These are phyloP conservation scores for Sisymbrium irio DNA, from an alignment of 345 rosid species.

Conservation along the genomic window DNA sequence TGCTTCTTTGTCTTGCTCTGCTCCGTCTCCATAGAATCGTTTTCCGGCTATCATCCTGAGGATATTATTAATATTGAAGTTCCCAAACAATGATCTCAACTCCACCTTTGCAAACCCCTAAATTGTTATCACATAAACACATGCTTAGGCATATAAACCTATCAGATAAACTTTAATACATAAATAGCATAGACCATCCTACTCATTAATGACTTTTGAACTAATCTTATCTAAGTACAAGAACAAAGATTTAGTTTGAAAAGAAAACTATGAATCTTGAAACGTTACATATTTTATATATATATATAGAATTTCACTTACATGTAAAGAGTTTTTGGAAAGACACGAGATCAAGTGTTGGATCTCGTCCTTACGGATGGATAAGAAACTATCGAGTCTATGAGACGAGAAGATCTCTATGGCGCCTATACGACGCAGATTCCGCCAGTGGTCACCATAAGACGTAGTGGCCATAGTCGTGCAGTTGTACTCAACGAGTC, in stretches of 20 bases:
- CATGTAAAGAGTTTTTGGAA: background rate
- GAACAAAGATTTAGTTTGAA: background rate
- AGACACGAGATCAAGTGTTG: slow-evolving; percentile 17
- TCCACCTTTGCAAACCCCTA: slow-evolving; percentile 8
- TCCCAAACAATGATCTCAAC: slow-evolving; percentile 1
- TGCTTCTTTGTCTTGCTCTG: too few species aligned
- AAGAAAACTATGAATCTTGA: background rate
- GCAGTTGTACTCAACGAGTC: too few species aligned
- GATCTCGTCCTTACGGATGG: too few species aligned
- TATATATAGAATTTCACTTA: background rate
- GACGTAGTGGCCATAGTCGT: too few species aligned
- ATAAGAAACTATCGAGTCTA: too few species aligned
- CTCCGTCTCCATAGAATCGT: too few species aligned
- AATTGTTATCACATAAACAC: background rate
- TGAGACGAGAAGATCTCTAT: too few species aligned
- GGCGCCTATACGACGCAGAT: too few species aligned
- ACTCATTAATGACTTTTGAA: background rate
- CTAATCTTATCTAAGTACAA: background rate
- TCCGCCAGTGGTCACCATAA: too few species aligned
- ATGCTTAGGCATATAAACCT: background rate
- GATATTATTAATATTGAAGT: slow-evolving; percentile 35
- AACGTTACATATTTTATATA: background rate
- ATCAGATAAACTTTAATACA: background rate
- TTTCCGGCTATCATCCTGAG: slow-evolving; percentile 48
- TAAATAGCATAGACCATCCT: too few species aligned